A percentile compares a stretch with the other conserved stretches of the same genome.
These are phyloP conservation scores for Pseudonitzschia multistriata DNA, from an alignment of 108 stramenopile species.

Conservation along the genomic window DNA sequence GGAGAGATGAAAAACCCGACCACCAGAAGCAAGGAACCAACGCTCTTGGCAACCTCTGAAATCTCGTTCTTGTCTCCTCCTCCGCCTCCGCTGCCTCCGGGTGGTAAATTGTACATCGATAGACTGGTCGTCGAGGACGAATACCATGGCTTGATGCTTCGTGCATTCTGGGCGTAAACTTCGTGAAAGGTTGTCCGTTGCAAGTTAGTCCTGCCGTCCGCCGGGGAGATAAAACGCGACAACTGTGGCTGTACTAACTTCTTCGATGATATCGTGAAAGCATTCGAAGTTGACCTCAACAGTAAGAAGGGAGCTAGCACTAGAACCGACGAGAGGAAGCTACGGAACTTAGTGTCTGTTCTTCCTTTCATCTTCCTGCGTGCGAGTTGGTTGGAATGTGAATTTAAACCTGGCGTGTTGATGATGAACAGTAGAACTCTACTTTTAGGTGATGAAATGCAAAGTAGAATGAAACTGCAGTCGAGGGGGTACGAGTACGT, in stretches of 20 bases:
- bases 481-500: too few species aligned
- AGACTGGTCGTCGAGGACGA: conserved; percentile 10
- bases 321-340: neutral
- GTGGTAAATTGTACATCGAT: conserved; percentile 43
- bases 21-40: conserved; percentile 15
- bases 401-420: too few species aligned
- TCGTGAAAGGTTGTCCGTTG: neutral
- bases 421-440: too few species aligned
- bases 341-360: neutral
- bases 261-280: neutral
- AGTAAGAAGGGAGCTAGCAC: conserved; percentile 6
- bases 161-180: neutral
- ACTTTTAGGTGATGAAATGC: too few species aligned
- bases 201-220: neutral
- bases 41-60: conserved; percentile 28
- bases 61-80: conserved; percentile 17
- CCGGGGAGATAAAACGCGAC: neutral
- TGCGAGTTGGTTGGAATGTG: neutral
- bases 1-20: conserved; percentile 70
- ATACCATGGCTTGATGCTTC: neutral
- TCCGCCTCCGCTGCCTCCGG: conserved; percentile 13
- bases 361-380: neutral
- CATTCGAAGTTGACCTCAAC: neutral
- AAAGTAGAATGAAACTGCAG: too few species aligned
- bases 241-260: neutral